Evolutionary conservation across 257 asterid species (phyloP).

Genomic region (Lycium ferocissimum): DNA sequence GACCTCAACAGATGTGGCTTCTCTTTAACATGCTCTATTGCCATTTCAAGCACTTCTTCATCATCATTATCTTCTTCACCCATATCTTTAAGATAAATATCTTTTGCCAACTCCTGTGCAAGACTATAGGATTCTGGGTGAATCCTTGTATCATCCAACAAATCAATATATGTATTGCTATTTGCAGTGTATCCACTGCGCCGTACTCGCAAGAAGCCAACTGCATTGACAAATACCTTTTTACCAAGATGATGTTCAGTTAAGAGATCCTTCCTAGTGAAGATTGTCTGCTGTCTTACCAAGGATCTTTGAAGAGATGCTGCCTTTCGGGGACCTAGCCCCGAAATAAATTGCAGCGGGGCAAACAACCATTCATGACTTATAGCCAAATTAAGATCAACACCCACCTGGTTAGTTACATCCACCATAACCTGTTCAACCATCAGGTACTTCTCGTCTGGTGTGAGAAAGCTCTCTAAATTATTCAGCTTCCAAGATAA

Average conservation of each 20-base stretch:
- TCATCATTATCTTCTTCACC: slow-evolving; percentile 82
- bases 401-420: slow-evolving; percentile 90
- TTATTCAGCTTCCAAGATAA: slow-evolving; percentile 92
- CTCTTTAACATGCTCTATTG: slow-evolving; percentile 92
- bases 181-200: slow-evolving; percentile 88
- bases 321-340: slow-evolving; percentile 97
- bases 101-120: slow-evolving; percentile 93
- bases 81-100: slow-evolving; percentile 75
- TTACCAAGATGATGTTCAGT: slow-evolving; percentile 82
- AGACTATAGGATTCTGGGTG: slow-evolving; percentile 93
- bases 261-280: slow-evolving; percentile 84
- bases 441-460: slow-evolving; percentile 93
- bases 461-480: slow-evolving; percentile 83
- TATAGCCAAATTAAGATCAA: slow-evolving; percentile 65
- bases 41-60: slow-evolving; percentile 89
- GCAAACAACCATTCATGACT: slow-evolving; percentile 93
- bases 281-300: slow-evolving; percentile 85
- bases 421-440: slow-evolving; percentile 95
- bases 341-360: slow-evolving; percentile 89
- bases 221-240: slow-evolving; percentile 92
- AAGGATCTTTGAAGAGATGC: slow-evolving; percentile 86
- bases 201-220: slow-evolving; percentile 86
- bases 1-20: slow-evolving; percentile 79
- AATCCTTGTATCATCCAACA: slow-evolving; percentile 93
- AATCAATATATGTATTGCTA: slow-evolving; percentile 82